Base-by-base conservation (phyloP, 495 filamentous ascomycete genomes). In the Podospora pseudopauciseta region DNA sequence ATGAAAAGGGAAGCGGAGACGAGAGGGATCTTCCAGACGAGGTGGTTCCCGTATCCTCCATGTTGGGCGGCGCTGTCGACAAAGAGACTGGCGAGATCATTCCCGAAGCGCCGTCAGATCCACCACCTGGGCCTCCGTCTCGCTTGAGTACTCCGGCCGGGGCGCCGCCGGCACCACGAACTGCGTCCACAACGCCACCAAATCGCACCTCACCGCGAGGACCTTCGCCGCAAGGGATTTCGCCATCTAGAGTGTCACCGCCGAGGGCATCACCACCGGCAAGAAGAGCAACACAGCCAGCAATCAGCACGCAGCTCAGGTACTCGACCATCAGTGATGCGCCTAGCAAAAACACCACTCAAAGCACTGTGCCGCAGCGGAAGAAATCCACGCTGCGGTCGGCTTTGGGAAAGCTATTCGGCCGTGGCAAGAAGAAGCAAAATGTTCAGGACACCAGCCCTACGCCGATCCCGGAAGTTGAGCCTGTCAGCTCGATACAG, bases 311-410 rank as follows among this genome's bases (percentile, higher is more conserved):
- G 4, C 23, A 23, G 23, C 19, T 79, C 13, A 69, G 81, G 60
- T 83, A 82, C 63, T 82, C 81, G 19, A 70, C 72, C 56, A 64
- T 80, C 26, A 82, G 81, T 71, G 78, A 80, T 19, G 67, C 69
- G 39, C 76, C 68, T 23, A 82, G 70, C 49, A 74, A 66, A 18
- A 71, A 77, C 18, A 78, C 75, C 11, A 65, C 67, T 1, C 72
- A 79, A 39, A 76, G 72, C 65, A 74, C 76, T 26, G 70, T 72
- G 2, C 83, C 83, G 3, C 76, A 80, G 34, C 67, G 82, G 70
- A 86, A 85, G 67, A 85, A 83, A 71, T 84, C 84, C 1, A 79
- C 80, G 0, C 68, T 87, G 11, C 81, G 80, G 59, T 76, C 78
- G 20, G 83, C 82, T 5, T 72, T 87, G 32, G 79, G 83, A 19